Base-by-base conservation (phyloP, 192 early-diverging fungal genomes). In the Rhizophagus sp. region DNA sequence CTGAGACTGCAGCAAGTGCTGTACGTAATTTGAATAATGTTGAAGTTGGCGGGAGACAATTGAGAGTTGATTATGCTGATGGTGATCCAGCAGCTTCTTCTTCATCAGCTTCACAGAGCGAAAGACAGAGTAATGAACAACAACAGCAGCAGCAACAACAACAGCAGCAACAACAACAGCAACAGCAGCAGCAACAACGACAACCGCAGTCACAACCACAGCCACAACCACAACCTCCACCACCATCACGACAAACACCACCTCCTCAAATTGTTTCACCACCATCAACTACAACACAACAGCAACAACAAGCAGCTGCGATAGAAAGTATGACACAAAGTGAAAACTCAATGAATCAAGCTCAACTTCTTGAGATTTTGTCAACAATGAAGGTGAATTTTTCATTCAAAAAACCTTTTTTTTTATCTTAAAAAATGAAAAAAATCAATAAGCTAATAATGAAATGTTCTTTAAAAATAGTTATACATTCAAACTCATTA, bases 51-150 rank as follows among this genome's bases (percentile, higher is more conserved):
- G 96, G 96, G 22, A 88, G 97, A 17, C 90, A 90, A 78, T 85
- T 99, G 19, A 90, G 96, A 65, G 95, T 99, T n/a, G 97, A 96
- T 68, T 98, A 93, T 86, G 97, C 97, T 2, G 95, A 98, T 65
- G 88, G 85, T 75, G 95, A 96, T 80, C 89, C 85, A 47, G 81
- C 87, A 19, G 79, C 78, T 41, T 80, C 70, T 50, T 71, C 81
- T 34, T 12, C 66, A 27, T 34, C 66, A 34, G 33, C 9, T 68
- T 9, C 33, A 68, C 66, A 10, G 24, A 0, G 12, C 5, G 66
- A 68, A 34, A 68, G 66, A 68, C 17, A 34, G 6, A 68, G 3
- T 36, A 13, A 5, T 33, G 66, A 68, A 68, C 25, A 34, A 75
- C 50, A 19, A 57, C 47, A 57, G 15, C 47, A 65, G n/a, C 62